phyloP scores from a whole-genome alignment of 768 basidiomycete genomes.

The Hypsizygus marmoreus region DNA sequence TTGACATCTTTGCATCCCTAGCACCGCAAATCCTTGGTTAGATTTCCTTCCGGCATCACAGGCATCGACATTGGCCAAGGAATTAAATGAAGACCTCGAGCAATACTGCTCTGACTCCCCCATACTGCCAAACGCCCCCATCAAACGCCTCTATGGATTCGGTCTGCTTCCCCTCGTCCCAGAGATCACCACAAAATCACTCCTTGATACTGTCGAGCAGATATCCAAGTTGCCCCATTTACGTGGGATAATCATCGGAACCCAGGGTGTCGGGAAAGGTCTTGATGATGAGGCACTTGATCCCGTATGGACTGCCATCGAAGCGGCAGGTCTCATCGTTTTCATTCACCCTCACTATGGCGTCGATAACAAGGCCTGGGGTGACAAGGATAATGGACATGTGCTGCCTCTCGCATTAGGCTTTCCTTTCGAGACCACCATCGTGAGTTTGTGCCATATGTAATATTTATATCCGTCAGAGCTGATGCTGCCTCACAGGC shows the following conservation, averaged over 20 bases:
- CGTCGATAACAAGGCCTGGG: conserved; percentile 73
- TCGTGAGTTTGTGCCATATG: conserved; percentile 54
- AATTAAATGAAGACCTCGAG: conserved; percentile 79
- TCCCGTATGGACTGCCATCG: conserved; percentile 80
- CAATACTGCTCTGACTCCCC: conserved; percentile 74
- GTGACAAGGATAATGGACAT: conserved; percentile 79
- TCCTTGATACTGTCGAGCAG: conserved; percentile 69
- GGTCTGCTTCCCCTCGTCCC: conserved; percentile 84
- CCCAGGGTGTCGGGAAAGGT: conserved; percentile 74
- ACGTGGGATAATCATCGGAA: conserved; percentile 80
- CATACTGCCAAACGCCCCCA: conserved; percentile 30
- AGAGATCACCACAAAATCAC: conserved; percentile 49
- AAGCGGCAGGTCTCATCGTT: conserved; percentile 66
- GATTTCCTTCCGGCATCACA: conserved; percentile 77
- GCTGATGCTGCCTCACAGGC: conserved; percentile 41
- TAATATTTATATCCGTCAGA: neutral
- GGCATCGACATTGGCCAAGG: conserved; percentile 65
- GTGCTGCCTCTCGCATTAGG: conserved; percentile 86
- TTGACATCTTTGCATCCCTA: conserved; percentile 28
- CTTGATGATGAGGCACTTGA: conserved; percentile 80
- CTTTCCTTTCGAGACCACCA: conserved; percentile 90
- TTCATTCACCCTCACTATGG: conserved; percentile 91
- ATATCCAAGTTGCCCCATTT: conserved; percentile 67
- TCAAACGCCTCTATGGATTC: conserved; percentile 79
- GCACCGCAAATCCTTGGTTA: conserved; percentile 90